Conservation (phyloP, 1,284 basidiomycete genomes). For the Veloboletus limbatus region DNA sequence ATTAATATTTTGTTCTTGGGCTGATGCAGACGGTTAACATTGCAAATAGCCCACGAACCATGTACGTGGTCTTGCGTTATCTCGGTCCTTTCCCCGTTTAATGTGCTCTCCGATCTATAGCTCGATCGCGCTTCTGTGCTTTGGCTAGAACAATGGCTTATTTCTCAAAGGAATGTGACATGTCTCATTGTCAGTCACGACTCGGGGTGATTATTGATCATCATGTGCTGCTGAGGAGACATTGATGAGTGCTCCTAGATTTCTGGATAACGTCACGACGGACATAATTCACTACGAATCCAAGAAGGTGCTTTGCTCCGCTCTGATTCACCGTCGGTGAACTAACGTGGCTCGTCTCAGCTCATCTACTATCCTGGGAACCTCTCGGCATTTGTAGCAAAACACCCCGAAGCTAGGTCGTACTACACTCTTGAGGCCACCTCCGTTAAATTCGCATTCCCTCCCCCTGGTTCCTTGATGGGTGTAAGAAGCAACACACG, state of each 20-base stretch:
- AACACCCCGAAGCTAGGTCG: slow-evolving; percentile 92
- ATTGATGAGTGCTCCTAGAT: slow-evolving; percentile 45
- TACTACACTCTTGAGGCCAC: slow-evolving; percentile 97
- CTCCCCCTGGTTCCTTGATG: slow-evolving; percentile 94
- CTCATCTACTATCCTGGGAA: slow-evolving; percentile 96
- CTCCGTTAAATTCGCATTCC: slow-evolving; percentile 95
- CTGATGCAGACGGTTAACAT: slow-evolving; percentile 22
- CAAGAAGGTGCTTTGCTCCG: slow-evolving; percentile 66
- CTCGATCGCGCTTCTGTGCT: slow-evolving; percentile 87
- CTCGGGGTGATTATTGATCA: slow-evolving; percentile 65
- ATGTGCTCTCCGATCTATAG: slow-evolving; percentile 39
- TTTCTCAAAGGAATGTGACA: slow-evolving; percentile 79
- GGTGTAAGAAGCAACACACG: slow-evolving; percentile 96
- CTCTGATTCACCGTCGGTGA: slow-evolving; percentile 19
- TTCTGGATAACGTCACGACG: slow-evolving; percentile 95
- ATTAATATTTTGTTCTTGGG: slow-evolving; percentile 20
- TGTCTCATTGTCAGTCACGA: slow-evolving; percentile 98
- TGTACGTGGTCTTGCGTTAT: slow-evolving; percentile 46
- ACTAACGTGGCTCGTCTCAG: slow-evolving; percentile 37
- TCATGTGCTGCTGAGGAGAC: slow-evolving; percentile 13
- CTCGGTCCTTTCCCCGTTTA: slow-evolving; percentile 20
- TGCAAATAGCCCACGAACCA: slow-evolving; percentile 84
- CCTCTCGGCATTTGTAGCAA: slow-evolving; percentile 87
- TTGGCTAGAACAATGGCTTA: slow-evolving; percentile 93
- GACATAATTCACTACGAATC: slow-evolving; percentile 98